These are phyloP conservation scores for Corchorus olitorius DNA, from an alignment of 345 rosid genomes.

Conservation along the genomic window DNA sequence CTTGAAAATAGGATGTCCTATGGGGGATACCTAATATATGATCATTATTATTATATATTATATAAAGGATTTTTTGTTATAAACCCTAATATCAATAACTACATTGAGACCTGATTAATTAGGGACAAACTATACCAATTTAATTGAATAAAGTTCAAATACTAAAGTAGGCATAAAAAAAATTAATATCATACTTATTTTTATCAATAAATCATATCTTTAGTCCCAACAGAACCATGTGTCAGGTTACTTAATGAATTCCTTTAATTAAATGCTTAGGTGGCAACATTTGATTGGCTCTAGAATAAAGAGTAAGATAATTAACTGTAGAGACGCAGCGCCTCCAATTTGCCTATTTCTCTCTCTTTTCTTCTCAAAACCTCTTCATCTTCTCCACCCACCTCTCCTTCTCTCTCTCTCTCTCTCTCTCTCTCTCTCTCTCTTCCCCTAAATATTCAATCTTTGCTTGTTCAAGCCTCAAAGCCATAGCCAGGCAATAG, in stretches of 20 bases:
- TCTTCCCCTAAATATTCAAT: conserved; percentile 1
- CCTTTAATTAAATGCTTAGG: neutral
- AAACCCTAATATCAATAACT: too few relatives aligned
- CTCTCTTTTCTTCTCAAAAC: conserved; percentile 17
- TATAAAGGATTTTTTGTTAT: too few relatives aligned
- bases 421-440: neutral
- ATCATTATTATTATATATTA: too few relatives aligned
- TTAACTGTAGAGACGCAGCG: neutral
- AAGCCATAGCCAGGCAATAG: conserved; percentile 26
- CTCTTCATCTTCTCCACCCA: conserved; percentile 20
- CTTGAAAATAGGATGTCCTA: neutral
- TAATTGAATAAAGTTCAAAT: neutral
- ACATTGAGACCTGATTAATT: too few relatives aligned
- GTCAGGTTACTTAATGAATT: neutral
- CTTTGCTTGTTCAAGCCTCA: conserved; percentile 40
- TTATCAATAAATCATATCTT: neutral
- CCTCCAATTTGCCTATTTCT: neutral
- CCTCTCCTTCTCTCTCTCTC: neutral
- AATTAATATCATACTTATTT: neutral
- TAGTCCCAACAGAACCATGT: neutral
- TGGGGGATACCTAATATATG: too few relatives aligned
- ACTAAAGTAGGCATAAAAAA: neutral
- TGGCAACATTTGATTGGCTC: conserved; percentile 14
- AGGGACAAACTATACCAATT: neutral
- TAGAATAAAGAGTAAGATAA: neutral